Base-by-base conservation (phyloP, 2,329 filamentous ascomycete genomes). In the Xylariaceae sp. region DNA sequence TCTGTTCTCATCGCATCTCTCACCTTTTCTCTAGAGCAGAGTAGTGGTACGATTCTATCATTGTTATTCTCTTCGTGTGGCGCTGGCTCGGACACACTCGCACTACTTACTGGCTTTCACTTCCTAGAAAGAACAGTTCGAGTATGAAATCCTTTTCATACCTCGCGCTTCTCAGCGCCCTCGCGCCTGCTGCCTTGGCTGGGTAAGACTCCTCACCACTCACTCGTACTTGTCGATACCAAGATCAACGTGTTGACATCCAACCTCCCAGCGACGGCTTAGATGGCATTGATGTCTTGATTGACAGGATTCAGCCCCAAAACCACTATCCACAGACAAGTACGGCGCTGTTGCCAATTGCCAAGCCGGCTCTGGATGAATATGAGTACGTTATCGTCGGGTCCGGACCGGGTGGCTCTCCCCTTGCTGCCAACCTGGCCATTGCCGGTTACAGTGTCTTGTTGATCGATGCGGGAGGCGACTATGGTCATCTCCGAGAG, bases 301-400 rank as follows among this genome's bases (percentile, higher is more conserved):
- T 68, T 30, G 63, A 66, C 45, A 61, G 59, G 13, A 56, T 61
- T 10, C 66, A 65, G 54, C 35, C 53, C 18, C 67, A 67, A 39
- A 67, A 67, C 50, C 49, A 60, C 54, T 67, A 64, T 44, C 64
- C 64, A 37, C 65, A 67, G 23, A 69, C 64, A 4, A 65, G 67
- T 30, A 57, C 64, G 48, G 51, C 58, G 2, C 55, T 68, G 17
- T 7, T 58, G 52, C 54, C 44, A 18, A 35, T 47, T 47, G 56
- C 49, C 34, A 62, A 58, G 54, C 63, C 64, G 10, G 59, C 55
- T 10, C 60, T 65, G 10, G 60, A 65, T 52, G 65, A 68, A 15
- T 87, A 87, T 67, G 84, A 87, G 61, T 88, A 86, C 72, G 76
- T 87, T 44, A 77, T 88, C 8, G 81, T 88, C 39, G 84, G 85